Percentiles rank a stretch among this genome's conserved stretches.
phyloP scores from a whole-genome alignment of 2,329 filamentous ascomycete species.

The Trichophyton simii region DNA sequence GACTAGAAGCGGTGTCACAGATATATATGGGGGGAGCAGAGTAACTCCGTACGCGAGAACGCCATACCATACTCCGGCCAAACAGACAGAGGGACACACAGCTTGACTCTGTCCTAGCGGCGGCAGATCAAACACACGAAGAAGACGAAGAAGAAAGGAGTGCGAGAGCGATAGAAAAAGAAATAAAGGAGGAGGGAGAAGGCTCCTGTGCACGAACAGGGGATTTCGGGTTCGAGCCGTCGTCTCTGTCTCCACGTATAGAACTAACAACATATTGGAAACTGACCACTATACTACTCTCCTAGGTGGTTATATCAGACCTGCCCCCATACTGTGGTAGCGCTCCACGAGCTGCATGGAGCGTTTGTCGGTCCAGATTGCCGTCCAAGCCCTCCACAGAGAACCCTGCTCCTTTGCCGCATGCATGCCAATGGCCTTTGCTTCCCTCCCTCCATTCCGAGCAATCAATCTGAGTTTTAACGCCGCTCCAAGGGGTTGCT shows the following conservation, averaged over 20 bases:
- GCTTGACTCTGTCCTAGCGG: not conserved
- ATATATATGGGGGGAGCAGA: not conserved
- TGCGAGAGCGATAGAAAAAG: too few species aligned
- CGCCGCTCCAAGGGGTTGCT: conserved; percentile 1
- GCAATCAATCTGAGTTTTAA: conserved; percentile 2
- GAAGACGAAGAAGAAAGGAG: too few species aligned
- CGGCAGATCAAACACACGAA: not conserved
- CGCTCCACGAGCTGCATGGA: conserved; percentile 2
- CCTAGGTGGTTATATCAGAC: not conserved
- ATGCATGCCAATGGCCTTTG: conserved; percentile 1
- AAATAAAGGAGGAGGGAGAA: not conserved
- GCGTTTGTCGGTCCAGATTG: conserved; percentile 1
- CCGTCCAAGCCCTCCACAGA: conserved; percentile 1
- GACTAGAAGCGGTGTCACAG: not conserved
- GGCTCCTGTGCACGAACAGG: not conserved
- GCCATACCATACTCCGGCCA: not conserved
- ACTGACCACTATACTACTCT: too few species aligned
- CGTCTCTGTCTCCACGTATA: not conserved
- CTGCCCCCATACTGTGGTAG: conserved; percentile 2
- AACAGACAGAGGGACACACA: not conserved
- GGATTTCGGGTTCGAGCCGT: not conserved
- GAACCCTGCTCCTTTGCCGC: conserved; percentile 1
- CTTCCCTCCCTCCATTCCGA: not conserved
- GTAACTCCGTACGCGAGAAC: not conserved
- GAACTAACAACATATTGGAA: not conserved